Base-by-base conservation (phyloP, 2,329 filamentous ascomycete species). In the Aureobasidium sp. region DNA sequence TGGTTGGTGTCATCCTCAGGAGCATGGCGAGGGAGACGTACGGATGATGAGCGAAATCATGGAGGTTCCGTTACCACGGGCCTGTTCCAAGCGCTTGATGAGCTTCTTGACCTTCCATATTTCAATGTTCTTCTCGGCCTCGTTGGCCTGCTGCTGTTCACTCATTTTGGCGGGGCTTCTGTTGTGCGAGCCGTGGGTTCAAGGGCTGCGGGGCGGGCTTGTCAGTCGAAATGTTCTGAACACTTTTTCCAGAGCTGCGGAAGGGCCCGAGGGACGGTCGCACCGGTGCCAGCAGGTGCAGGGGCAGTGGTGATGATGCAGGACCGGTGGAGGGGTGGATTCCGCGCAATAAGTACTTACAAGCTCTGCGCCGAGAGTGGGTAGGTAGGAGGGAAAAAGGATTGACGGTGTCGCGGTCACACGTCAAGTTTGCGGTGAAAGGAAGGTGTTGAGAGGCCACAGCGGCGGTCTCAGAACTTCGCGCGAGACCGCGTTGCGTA, bases 41-140 rank as follows among this genome's bases (percentile, higher is more conserved):
- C 91, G 94, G 74, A 99, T 97, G 72, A 99, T 97, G 78, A 99
- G 85, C 67, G 93, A 97, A 78, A 99, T 99, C 94, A 99, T 99
- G 81, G 88, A 93, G 67, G 94, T 99, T 80, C 94, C 94, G 85
- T 99, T 99, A 76, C 94, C 94, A 76, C 95, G 86, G 69, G 95
- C 95, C 66, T 91, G 89, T 79, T 97, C 94, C 71, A 99, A 90
- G 72, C 94, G 90, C 81, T 97, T 99, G 81, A 99, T 96, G 74
- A 99, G 83, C 83, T 99, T 99, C 85, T 99, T 99, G 74, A 99
- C 92, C 88, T 99, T 97, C 90, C 89, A 92, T 81, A 88, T 88
- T 78, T 88, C 86, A 68, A 88, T 88, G 78, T 97, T 99, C 86
- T 97, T 97, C 85, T 99, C 94, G 70, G 93, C 93, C 79, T 97